Base-by-base conservation (phyloP, 2,329 filamentous ascomycete species). In the Fusarium fujikuroi region DNA sequence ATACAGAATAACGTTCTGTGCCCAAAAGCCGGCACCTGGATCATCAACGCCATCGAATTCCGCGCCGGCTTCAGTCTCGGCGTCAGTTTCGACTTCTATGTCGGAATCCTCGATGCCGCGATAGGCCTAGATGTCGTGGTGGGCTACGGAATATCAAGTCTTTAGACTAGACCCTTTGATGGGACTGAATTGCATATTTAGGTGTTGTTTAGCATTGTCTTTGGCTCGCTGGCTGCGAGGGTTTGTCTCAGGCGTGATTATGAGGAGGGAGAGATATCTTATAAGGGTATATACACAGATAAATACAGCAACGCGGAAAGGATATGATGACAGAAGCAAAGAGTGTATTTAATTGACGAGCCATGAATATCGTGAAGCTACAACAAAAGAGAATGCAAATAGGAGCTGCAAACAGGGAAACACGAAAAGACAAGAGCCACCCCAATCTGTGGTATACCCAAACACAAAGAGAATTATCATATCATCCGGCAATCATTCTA, bases 1-100 rank as follows among this genome's bases (percentile, higher is more conserved):
- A 60, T 28, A 4, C 9, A 75, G 73, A 57, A 70, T 75, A 50
- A 75, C 73, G 0, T 16, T 75, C 23, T 72, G 34, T 43, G 73
- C 70, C 5, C 73, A 74, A 57, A 75, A 75, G 39, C 73, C 73
- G 14, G 56, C 50, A 28, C 53, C 64, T 36, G 52, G 61, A 25
- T 62, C 65, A 34, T 60, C 67, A 3, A 60, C 52, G 14, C 74
- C 72, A 16, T 63, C 47, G 23, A 65, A 49, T 12, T 73, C 74
- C 5, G 46, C 40, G 23, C 68, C 71, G 9, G 67, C 53, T 21
- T 66, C 70, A 4, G 60, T 63, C 21, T 67, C 65, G 15, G 64
- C 63, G 10, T 74, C 74, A 8, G 53, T 49, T 30, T 75, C 73
- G 21, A 63, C 63, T 2, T 74, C 74, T 3, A 34, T 53, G 37